These are phyloP conservation scores for Stagonosporopsis tanaceti DNA, from an alignment of 2,329 filamentous ascomycete genomes.

Conservation along the genomic window DNA sequence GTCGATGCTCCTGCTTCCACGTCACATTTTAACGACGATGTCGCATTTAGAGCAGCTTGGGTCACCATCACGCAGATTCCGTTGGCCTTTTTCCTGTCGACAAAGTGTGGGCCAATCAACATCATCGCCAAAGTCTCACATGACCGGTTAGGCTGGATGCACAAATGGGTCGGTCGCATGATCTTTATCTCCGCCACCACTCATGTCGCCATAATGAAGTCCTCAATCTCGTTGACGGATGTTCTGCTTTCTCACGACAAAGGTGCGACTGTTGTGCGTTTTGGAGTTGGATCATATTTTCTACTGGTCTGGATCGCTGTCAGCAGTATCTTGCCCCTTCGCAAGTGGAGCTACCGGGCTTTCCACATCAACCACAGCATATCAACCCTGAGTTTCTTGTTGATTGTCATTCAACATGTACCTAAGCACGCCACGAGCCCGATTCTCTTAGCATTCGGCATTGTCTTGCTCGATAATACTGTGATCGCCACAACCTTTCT, in stretches of 20 bases:
- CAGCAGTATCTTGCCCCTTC: conserved; percentile 32
- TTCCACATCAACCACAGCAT: conserved; percentile 42
- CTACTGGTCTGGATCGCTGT: conserved; percentile 35
- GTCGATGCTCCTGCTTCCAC: conserved; percentile 35
- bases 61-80: conserved; percentile 39
- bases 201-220: conserved; percentile 38
- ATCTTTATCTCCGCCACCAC: conserved; percentile 38
- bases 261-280: conserved; percentile 32
- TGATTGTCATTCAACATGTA: conserved; percentile 34
- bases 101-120: conserved; percentile 36
- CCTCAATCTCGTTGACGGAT: conserved; percentile 30
- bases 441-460: conserved; percentile 28
- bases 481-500: conserved; percentile 19
- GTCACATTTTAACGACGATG: conserved; percentile 37
- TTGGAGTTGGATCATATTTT: conserved; percentile 35
- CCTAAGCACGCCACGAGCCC: conserved; percentile 32
- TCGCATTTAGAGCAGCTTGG: conserved; percentile 44
- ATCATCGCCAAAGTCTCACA: conserved; percentile 31
- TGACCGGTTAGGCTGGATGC: conserved; percentile 36
- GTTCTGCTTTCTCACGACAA: conserved; percentile 31
- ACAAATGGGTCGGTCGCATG: conserved; percentile 34
- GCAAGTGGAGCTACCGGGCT: conserved; percentile 33
- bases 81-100: conserved; percentile 36
- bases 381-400: conserved; percentile 32
- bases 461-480: conserved; percentile 30